Base-by-base conservation (phyloP, 2,329 filamentous ascomycete species). In the Emmonsiellopsis sp. region DNA sequence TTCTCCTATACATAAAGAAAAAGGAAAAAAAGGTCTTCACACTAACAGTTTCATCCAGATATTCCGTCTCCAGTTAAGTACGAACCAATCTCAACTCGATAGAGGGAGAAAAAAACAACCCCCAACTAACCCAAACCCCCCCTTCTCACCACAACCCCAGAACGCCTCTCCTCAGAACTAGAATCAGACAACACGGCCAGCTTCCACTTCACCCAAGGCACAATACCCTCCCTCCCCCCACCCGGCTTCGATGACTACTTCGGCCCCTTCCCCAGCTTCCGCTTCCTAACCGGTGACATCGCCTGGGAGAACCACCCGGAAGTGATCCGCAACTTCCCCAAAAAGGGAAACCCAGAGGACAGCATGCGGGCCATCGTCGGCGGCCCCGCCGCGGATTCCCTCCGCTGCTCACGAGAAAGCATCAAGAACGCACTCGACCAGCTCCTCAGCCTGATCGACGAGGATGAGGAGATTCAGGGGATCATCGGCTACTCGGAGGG, bases 401-500 rank as follows among this genome's bases (percentile, higher is more conserved):
- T 11, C 13, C 15, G 20, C 11, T 11, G n/a, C 8, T 9, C 34
- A 11, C 11, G 26, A 31, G 9, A 10, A 20, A 9, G 7, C 41
- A 43, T 26, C 6, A 26, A 26, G 41, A 43, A 43, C 41, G 44
- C 43, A 3, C 20, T 48, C 13, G 31, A 53, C 35, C 26, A 20
- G 8, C 15, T 53, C 38, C 15, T 38, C 8, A 7, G 50, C 15
- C 10, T 43, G 15, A 30, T 54, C 5, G 44, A 32, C 35, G 45
- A 54, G n/a, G 52, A 54, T 30, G 41, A 11, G 8, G 44, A 49
- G n/a, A 43, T 54, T 13, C 34, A 52, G 30, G 50, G 50, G 9
- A 35, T 52, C 13, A 20, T 52, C n/a, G 50, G 50, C 13, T 52
- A 45, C 15, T 52, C 50, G 13, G 41, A 52, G 32, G 50, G 50